Evolutionary conservation across 352 stramenopile genomes (phyloP).

Genomic region (Phytophthora sp.): DNA sequence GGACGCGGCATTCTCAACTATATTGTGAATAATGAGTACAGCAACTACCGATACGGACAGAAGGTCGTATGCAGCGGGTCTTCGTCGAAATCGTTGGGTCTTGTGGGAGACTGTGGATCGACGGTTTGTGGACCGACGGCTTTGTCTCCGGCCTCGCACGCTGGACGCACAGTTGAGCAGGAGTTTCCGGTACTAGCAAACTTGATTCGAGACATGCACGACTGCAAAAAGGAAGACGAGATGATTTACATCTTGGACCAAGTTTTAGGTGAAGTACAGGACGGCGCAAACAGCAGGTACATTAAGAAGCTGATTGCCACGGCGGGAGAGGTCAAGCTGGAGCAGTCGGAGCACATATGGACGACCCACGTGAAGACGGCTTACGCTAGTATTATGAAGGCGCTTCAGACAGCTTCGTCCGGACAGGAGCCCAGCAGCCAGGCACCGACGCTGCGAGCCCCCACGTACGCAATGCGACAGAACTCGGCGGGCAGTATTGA

Average conservation of each 20-base stretch:
- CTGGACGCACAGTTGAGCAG: constrained; percentile 66
- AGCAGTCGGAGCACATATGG: constrained; percentile 62
- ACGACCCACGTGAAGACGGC: constrained; percentile 73
- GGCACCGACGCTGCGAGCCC: constrained; percentile 32
- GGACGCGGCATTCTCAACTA: constrained; percentile 71
- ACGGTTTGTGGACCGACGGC: constrained; percentile 19
- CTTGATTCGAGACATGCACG: constrained; percentile 78
- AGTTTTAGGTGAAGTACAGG: constrained; percentile 76
- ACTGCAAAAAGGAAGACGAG: constrained; percentile 73
- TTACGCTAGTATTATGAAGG: constrained; percentile 85
- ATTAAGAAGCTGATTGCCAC: constrained; percentile 82
- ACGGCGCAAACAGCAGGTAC: constrained; percentile 60
- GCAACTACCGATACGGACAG: constrained; percentile 62
- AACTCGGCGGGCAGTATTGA: constrained; percentile 53
- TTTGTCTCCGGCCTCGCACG: constrained; percentile 55
- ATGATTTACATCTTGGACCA: constrained; percentile 89
- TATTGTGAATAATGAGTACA: constrained; percentile 81
- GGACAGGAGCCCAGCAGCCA: constrained; percentile 35
- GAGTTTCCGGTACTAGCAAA: constrained; percentile 78
- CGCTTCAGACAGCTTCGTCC: constrained; percentile 52
- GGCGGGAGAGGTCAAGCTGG: constrained; percentile 77
- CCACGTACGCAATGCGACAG: constrained; percentile 42
- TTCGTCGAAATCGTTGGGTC: constrained; percentile 23
- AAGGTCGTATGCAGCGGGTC: constrained; percentile 47
- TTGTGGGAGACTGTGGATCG: constrained; percentile 26